phyloP scores from a whole-genome alignment of 2,329 filamentous ascomycete species.

The Penicillium sp. region DNA sequence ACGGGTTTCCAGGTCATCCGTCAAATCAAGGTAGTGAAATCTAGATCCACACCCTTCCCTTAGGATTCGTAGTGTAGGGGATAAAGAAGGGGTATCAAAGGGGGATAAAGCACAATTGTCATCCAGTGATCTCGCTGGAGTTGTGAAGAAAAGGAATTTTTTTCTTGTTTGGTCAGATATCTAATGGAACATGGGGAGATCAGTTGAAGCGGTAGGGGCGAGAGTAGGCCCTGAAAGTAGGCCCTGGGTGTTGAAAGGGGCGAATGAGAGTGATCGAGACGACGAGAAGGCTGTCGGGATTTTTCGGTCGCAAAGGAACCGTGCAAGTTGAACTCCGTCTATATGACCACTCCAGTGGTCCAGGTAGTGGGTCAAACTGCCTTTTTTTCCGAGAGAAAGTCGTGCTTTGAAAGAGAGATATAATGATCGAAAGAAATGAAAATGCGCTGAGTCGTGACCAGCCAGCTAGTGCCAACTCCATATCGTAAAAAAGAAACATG shows the following conservation, averaged over 20 bases:
- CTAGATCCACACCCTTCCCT: slow-evolving; percentile 1
- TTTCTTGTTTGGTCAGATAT: slow-evolving; percentile 18
- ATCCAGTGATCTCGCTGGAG: slow-evolving; percentile 11
- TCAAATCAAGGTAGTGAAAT: neutral
- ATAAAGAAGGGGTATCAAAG: slow-evolving; percentile 15
- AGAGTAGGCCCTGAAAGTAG: slow-evolving; percentile 14
- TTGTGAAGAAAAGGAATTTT: slow-evolving; percentile 13
- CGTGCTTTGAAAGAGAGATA: slow-evolving; percentile 6
- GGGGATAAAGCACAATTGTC: slow-evolving; percentile 12
- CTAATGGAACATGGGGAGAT: slow-evolving; percentile 14
- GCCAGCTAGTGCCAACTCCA: slow-evolving; percentile 37
- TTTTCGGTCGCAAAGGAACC: slow-evolving; percentile 12
- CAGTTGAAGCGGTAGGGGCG: slow-evolving; percentile 6
- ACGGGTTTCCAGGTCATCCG: neutral
- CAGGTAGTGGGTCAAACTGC: neutral
- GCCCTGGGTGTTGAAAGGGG: slow-evolving; percentile 8
- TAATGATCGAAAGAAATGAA: slow-evolving; percentile 11
- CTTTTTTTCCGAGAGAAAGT: slow-evolving; percentile 1
- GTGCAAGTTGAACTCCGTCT: slow-evolving; percentile 12
- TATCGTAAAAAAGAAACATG: slow-evolving; percentile 22
- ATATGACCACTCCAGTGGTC: slow-evolving; percentile 9
- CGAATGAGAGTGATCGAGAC: neutral
- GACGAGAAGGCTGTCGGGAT: slow-evolving; percentile 3
- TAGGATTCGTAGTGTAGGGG: neutral
- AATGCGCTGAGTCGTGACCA: slow-evolving; percentile 35